Evolutionary conservation across 768 basidiomycete genomes (phyloP).

Genomic region (Mycena leptocephala): DNA sequence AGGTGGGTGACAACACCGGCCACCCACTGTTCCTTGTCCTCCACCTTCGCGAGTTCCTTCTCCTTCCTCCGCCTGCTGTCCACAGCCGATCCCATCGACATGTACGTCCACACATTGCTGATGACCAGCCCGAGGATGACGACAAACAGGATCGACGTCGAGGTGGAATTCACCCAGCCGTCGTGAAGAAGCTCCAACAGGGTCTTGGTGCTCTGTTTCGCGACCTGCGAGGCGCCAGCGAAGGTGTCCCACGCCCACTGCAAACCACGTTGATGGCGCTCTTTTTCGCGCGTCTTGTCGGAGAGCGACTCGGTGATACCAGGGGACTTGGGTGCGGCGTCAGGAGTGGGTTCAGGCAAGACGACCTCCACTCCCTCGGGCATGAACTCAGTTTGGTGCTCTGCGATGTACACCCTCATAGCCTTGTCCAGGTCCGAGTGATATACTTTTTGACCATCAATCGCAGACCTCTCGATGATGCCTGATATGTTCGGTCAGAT

Average conservation of each 20-base stretch:
- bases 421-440: slow-evolving; percentile 87
- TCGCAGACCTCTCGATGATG: slow-evolving; percentile 92
- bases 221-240: slow-evolving; percentile 83
- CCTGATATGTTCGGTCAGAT: slow-evolving; percentile 60
- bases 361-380: slow-evolving; percentile 85
- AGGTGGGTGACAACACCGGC: slow-evolving; percentile 81
- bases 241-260: slow-evolving; percentile 94
- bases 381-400: slow-evolving; percentile 92
- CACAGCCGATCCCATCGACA: slow-evolving; percentile 58
- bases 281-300: slow-evolving; percentile 74
- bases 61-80: slow-evolving; percentile 62
- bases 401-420: slow-evolving; percentile 92
- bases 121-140: slow-evolving; percentile 82
- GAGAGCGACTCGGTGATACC: slow-evolving; percentile 40
- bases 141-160: slow-evolving; percentile 80
- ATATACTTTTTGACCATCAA: slow-evolving; percentile 94
- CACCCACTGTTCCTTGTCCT: slow-evolving; percentile 84
- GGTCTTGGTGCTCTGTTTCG: slow-evolving; percentile 76
- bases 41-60: slow-evolving; percentile 68
- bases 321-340: slow-evolving; percentile 21
- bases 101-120: slow-evolving; percentile 82
- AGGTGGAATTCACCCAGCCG: slow-evolving; percentile 84
- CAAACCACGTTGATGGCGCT: slow-evolving; percentile 79
- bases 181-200: slow-evolving; percentile 86
- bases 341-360: slow-evolving; percentile 50